A percentile compares a stretch with the other conserved stretches of the same genome.
phyloP scores from a whole-genome alignment of 2,329 filamentous ascomycete species.

The Sordariomycetes sp. region DNA sequence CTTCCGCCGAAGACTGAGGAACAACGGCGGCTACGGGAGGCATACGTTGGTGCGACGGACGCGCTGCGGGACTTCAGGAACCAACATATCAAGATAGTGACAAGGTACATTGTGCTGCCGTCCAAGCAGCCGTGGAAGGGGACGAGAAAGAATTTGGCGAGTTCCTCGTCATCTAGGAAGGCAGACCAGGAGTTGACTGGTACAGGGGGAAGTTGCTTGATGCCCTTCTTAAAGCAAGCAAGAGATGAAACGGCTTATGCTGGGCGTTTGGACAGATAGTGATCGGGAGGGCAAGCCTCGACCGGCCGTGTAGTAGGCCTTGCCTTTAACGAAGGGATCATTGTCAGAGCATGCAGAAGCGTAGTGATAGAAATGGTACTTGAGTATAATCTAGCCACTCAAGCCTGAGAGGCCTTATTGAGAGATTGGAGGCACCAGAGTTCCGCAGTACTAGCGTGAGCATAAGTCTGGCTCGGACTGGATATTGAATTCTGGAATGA shows the following conservation, averaged over 20 bases:
- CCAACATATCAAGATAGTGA: slow-evolving; percentile 82
- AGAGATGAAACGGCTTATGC: slow-evolving; percentile 68
- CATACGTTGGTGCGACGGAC: slow-evolving; percentile 60
- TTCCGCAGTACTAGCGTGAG: too few species aligned
- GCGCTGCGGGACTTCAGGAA: slow-evolving; percentile 68
- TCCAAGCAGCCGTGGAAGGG: slow-evolving; percentile 30
- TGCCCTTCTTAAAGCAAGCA: slow-evolving; percentile 82
- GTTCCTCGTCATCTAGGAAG: slow-evolving; percentile 20
- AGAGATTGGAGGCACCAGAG: too few species aligned
- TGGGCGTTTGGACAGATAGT: slow-evolving; percentile 15
- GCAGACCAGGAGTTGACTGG: slow-evolving; percentile 50
- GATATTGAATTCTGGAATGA: too few species aligned
- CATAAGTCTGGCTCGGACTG: too few species aligned
- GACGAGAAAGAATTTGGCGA: slow-evolving; percentile 26
- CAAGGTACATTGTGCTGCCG: slow-evolving; percentile 78
- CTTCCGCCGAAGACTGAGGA: slow-evolving; percentile 34
- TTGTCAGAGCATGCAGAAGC: too few species aligned
- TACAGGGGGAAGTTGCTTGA: slow-evolving; percentile 75
- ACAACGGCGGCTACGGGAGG: slow-evolving; percentile 25
- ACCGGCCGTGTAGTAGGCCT: too few species aligned
- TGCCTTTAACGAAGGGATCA: too few species aligned
- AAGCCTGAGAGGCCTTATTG: too few species aligned
- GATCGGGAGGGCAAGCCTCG: too few species aligned
- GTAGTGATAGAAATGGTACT: too few species aligned
- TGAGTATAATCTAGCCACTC: too few species aligned